These are phyloP conservation scores for Penicillium fimorum DNA, from an alignment of 495 filamentous ascomycete species.

Conservation along the genomic window DNA sequence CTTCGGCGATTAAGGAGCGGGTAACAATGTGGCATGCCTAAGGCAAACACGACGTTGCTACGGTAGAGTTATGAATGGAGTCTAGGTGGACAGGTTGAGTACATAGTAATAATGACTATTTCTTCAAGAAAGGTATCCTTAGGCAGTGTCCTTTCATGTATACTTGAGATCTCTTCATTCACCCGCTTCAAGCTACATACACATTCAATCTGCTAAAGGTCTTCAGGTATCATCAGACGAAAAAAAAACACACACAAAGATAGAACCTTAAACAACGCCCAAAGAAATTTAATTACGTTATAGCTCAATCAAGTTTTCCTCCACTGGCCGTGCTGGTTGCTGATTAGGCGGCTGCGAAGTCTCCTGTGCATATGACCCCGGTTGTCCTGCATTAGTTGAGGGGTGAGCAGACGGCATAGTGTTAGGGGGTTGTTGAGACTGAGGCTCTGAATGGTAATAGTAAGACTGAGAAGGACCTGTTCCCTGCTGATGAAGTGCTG, in stretches of 20 bases:
- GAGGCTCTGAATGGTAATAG: slow-evolving; percentile 25
- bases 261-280: slow-evolving; percentile 9
- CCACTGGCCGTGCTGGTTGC: slow-evolving; percentile 54
- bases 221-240: slow-evolving; percentile 28
- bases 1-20: slow-evolving; percentile 26
- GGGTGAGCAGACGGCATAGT: slow-evolving; percentile 40
- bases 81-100: neutral
- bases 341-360: slow-evolving; percentile 50
- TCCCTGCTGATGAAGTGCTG: slow-evolving; percentile 28
- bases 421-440: slow-evolving; percentile 47
- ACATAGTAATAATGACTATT: neutral
- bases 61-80: neutral
- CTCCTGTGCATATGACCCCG: slow-evolving; percentile 63
- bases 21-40: slow-evolving; percentile 18
- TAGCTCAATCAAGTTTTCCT: slow-evolving; percentile 89
- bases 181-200: slow-evolving; percentile 3
- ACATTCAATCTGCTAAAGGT: slow-evolving; percentile 10
- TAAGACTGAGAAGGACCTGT: slow-evolving; percentile 38
- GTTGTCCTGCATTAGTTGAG: slow-evolving; percentile 32
- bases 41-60: neutral
- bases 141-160: neutral
- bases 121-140: neutral
- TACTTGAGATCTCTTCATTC: slow-evolving; percentile 1
- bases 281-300: slow-evolving; percentile 25
- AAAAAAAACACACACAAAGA: neutral